phyloP scores from a whole-genome alignment of 805 yeast genomes.

The Ogataea trehaloabstinens region DNA sequence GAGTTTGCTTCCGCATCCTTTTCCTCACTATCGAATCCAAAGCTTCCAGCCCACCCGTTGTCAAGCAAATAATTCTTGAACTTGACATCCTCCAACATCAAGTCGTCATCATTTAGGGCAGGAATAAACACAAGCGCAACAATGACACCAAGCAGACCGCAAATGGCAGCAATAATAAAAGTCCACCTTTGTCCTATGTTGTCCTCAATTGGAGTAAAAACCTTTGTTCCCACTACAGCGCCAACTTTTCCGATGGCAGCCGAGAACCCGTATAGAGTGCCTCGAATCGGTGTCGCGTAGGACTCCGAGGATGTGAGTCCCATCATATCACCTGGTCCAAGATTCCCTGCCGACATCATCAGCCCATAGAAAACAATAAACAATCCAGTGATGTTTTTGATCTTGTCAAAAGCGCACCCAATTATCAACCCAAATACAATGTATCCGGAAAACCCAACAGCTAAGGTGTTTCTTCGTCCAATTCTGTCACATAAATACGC shows the following conservation, averaged over 20 bases:
- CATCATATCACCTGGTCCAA: constrained; percentile 78
- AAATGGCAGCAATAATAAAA: constrained; percentile 72
- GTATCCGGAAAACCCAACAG: constrained; percentile 70
- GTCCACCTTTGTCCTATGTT: constrained; percentile 71
- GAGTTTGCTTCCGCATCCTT: not conserved
- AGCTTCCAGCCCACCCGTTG: constrained; percentile 48
- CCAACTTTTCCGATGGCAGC: constrained; percentile 85
- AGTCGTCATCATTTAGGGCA: constrained; percentile 66
- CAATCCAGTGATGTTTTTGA: constrained; percentile 55
- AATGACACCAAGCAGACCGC: constrained; percentile 64
- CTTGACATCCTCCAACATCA: constrained; percentile 45
- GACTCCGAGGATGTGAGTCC: constrained; percentile 67
- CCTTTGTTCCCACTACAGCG: constrained; percentile 78
- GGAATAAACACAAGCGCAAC: constrained; percentile 64
- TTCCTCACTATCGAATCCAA: constrained; percentile 43
- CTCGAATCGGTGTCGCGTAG: constrained; percentile 75
- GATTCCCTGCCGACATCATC: constrained; percentile 66
- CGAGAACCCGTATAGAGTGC: constrained; percentile 69
- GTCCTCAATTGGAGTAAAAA: constrained; percentile 64
- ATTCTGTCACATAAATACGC: constrained; percentile 61
- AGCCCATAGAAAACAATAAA: constrained; percentile 73
- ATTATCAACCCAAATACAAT: constrained; percentile 69
- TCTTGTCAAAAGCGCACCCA: constrained; percentile 58
- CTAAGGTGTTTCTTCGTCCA: constrained; percentile 71
- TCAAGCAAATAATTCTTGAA: constrained; percentile 45